Percentiles rank a stretch among this genome's conserved stretches.
phyloP scores from a whole-genome alignment of 2,329 filamentous ascomycete genomes.

The Elsinoe batatas region DNA sequence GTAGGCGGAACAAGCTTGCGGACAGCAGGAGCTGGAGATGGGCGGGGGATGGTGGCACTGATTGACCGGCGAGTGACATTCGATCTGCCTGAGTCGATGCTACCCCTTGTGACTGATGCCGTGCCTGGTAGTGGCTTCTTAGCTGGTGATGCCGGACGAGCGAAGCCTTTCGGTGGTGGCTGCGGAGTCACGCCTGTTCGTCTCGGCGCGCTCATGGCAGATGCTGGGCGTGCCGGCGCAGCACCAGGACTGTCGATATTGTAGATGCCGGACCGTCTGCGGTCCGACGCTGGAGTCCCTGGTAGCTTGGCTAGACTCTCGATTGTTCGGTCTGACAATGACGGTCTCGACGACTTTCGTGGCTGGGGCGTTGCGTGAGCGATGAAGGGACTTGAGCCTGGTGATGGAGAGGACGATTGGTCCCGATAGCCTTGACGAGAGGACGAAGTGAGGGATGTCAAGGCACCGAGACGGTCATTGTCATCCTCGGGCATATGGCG shows the following conservation, averaged over 20 bases:
- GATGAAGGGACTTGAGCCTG: constrained; percentile 17
- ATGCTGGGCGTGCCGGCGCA: constrained; percentile 53
- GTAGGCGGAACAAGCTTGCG: neutral
- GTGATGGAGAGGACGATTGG: constrained; percentile 8
- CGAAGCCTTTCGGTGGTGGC: constrained; percentile 21
- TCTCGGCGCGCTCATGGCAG: constrained; percentile 47
- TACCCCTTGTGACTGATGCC: neutral
- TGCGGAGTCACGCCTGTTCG: constrained; percentile 40
- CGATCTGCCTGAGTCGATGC: neutral
- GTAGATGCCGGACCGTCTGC: constrained; percentile 64
- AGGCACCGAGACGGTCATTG: constrained; percentile 33
- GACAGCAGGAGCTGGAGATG: constrained; percentile 3
- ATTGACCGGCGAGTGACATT: neutral
- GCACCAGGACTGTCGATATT: constrained; percentile 50
- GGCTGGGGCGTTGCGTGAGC: constrained; percentile 18
- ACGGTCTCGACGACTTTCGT: constrained; percentile 39
- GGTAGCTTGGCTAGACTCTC: constrained; percentile 73
- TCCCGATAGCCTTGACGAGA: constrained; percentile 31
- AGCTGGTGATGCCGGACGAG: constrained; percentile 26
- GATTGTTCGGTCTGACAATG: constrained; percentile 73
- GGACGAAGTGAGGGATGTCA: constrained; percentile 34
- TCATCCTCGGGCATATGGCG: constrained; percentile 22
- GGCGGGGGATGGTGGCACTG: constrained; percentile 7
- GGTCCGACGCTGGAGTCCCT: constrained; percentile 61
- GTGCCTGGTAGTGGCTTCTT: constrained; percentile 16